These are phyloP conservation scores for Podospora pseudopauciseta DNA, from an alignment of 495 filamentous ascomycete species.

Conservation along the genomic window DNA sequence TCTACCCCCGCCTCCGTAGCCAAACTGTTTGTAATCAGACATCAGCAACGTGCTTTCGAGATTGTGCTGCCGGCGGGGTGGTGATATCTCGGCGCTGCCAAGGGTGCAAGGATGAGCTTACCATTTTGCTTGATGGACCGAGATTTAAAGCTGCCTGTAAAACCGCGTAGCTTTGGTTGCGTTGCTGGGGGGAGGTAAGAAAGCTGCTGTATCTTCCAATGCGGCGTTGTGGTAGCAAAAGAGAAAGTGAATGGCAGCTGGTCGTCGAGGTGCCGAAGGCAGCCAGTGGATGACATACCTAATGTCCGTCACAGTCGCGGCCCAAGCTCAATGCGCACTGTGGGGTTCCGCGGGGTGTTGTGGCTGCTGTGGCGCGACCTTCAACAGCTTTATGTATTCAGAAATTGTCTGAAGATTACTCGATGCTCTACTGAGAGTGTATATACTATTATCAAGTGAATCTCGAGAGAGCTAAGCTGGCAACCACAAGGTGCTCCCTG, in stretches of 20 bases:
- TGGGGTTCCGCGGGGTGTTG: slow-evolving; percentile 3
- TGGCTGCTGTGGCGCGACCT: slow-evolving; percentile 20
- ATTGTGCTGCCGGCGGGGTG: not conserved
- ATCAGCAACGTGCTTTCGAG: slow-evolving; percentile 21
- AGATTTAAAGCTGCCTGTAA: not conserved
- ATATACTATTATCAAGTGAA: too few relatives aligned
- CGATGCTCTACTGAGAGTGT: too few relatives aligned
- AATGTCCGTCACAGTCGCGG: not conserved
- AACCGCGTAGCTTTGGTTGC: not conserved
- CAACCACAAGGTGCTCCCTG: not conserved
- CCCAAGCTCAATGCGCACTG: not conserved
- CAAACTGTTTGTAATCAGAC: slow-evolving; percentile 21
- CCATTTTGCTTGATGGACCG: not conserved
- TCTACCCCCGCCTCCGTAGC: slow-evolving; percentile 40
- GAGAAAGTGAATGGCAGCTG: not conserved
- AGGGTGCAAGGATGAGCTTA: not conserved
- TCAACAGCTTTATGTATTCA: not conserved
- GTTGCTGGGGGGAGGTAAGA: not conserved
- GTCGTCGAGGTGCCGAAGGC: slow-evolving; percentile 2
- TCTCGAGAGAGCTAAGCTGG: too few relatives aligned
- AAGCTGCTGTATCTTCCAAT: not conserved
- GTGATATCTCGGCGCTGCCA: not conserved
- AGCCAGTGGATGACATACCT: slow-evolving; percentile 12
- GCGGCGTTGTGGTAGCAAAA: slow-evolving; percentile 1
- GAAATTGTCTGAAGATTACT: not conserved